These are phyloP conservation scores for Fusarium sp. DNA, from an alignment of 2,329 filamentous ascomycete species.

Conservation along the genomic window DNA sequence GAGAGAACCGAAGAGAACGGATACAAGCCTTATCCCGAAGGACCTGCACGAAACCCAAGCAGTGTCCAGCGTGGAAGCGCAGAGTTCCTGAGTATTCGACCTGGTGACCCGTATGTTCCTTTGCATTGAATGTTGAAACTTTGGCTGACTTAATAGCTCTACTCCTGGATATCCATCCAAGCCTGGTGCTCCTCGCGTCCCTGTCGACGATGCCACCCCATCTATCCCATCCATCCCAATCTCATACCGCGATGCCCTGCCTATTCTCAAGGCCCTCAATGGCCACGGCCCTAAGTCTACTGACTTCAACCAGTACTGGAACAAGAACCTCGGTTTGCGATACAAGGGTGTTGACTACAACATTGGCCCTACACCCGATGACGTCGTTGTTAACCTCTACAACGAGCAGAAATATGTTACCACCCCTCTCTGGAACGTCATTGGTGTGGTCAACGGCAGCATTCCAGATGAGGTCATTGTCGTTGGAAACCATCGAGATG, in stretches of 20 bases:
- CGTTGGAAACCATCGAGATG: conserved; percentile 92
- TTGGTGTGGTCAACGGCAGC: conserved; percentile 91
- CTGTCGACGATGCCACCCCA: conserved; percentile 78
- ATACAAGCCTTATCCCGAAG: conserved; percentile 82
- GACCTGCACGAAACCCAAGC: conserved; percentile 87
- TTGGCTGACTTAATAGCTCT: conserved; percentile 61
- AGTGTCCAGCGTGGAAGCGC: conserved; percentile 91
- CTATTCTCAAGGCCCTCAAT: conserved; percentile 90
- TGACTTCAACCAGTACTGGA: conserved; percentile 80
- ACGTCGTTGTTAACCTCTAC: conserved; percentile 76
- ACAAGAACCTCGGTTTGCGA: conserved; percentile 75
- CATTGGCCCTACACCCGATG: conserved; percentile 82
- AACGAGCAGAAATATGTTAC: conserved; percentile 87
- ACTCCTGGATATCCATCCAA: conserved; percentile 95
- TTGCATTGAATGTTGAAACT: not conserved
- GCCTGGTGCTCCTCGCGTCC: conserved; percentile 82
- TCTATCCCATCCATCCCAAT: conserved; percentile 92
- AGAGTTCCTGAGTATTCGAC: conserved; percentile 79
- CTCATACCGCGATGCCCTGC: conserved; percentile 87
- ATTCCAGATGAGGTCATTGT: conserved; percentile 88
- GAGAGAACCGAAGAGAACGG: conserved; percentile 85
- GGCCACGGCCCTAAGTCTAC: conserved; percentile 84
- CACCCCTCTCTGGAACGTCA: conserved; percentile 90
- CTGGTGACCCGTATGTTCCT: conserved; percentile 72
- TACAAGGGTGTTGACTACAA: conserved; percentile 88